Conservation (phyloP, 176 grass and related monocot species). For the Pontederia paniculata region DNA sequence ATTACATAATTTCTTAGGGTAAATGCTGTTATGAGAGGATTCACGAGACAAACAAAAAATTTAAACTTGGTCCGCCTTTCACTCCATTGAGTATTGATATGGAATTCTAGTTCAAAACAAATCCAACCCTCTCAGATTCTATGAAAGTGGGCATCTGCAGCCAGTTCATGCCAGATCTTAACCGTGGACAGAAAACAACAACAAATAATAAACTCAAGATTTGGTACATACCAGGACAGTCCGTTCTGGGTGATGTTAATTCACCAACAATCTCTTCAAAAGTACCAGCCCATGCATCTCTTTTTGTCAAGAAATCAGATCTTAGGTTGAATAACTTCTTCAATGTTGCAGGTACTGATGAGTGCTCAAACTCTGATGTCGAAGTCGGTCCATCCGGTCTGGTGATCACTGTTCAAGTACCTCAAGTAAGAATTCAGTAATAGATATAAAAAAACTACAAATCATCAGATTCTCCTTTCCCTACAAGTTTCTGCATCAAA, state of each 20-base stretch:
- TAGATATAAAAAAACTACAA: background rate
- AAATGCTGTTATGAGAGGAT: too few relatives aligned
- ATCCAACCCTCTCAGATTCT: background rate
- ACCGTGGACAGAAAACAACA: background rate
- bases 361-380: slow-evolving; percentile 79
- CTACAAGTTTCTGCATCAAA: too few relatives aligned
- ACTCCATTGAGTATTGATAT: too few relatives aligned
- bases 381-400: slow-evolving; percentile 34
- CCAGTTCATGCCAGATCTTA: background rate
- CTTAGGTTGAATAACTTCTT: slow-evolving; percentile 76
- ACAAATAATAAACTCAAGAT: too few relatives aligned
- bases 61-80: too few relatives aligned
- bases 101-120: background rate
- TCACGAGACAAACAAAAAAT: too few relatives aligned
- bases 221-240: slow-evolving; percentile 51
- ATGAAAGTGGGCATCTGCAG: background rate
- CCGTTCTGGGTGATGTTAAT: slow-evolving; percentile 51
- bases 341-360: slow-evolving; percentile 83
- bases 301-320: slow-evolving; percentile 62
- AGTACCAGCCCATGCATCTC: slow-evolving; percentile 89
- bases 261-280: slow-evolving; percentile 59
- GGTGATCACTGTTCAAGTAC: slow-evolving; percentile 31
- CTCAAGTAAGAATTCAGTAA: background rate
- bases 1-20: too few relatives aligned
- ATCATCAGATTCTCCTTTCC: background rate